Evolutionary conservation across 768 basidiomycete species (phyloP), one percentile per base, ranked within the genome.

Genomic region (Crepidotus variabilis): DNA sequence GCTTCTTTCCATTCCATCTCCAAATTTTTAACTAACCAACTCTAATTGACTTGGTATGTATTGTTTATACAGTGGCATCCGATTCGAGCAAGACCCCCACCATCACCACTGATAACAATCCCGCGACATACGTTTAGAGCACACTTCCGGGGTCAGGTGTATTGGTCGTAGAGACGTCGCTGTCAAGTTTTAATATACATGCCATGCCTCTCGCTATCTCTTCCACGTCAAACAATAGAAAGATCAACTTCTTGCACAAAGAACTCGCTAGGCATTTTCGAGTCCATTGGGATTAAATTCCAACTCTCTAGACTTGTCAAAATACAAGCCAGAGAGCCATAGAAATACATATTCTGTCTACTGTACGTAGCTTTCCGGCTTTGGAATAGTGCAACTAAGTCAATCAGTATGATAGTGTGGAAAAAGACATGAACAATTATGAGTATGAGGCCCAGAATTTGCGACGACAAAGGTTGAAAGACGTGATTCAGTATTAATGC

Each of bases 21-120:
- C 24, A 50, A 14, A 47, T 21, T 51, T 47, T 33, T 23, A 8
- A 52, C 20, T 13, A 20, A 43, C 43, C 54, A 23, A n/a, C 35
- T 47, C 61, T 54, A 46, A 14, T 16, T n/a, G 47, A 58, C 61
- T 56, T 60, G 57, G 55, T 67, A 54, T 45, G 46, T 54, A 55
- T 32, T 61, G 35, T 28, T 23, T 13, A 7, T 34, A 52, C 63
- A 96, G 95, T 64, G 94, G 95, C 47, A 80, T 96, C 52, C 90
- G 87, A 51, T 97, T 92, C 67, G 89, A 96, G 71, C 92, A 94
- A 71, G 86, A 81, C 20, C 88, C 82, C 43, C 87, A 92, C 67
- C 86, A 91, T 68, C 86, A 92, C 61, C 86, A 90, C 71, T 75
- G 70, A 78, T 71, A 71, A 46, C 23, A 47, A 47, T 57, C 28